Conservation (phyloP, 192 early-diverging fungal genomes). For the Helicostylum pulchrum region DNA sequence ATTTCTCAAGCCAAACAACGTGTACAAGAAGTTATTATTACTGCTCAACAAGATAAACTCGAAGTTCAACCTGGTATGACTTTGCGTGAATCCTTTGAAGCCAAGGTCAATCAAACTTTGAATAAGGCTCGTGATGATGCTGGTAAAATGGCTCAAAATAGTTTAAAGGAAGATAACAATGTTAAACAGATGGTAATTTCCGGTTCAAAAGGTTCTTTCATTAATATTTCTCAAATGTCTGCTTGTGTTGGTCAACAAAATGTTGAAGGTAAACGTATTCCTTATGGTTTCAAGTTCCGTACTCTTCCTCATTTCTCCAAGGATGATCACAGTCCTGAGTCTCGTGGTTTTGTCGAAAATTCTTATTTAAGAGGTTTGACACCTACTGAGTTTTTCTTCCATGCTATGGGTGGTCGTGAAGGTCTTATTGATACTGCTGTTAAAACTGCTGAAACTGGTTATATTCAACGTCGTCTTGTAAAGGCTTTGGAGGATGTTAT, state of each 20-base stretch:
- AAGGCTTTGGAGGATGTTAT: slow-evolving; percentile 95
- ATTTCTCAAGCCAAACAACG: slow-evolving; percentile 59
- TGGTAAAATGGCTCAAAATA: slow-evolving; percentile 64
- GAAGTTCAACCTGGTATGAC: slow-evolving; percentile 82
- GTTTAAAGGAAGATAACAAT: slow-evolving; percentile 88
- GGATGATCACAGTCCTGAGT: slow-evolving; percentile 84
- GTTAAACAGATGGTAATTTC: slow-evolving; percentile 99
- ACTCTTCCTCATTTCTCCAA: slow-evolving; percentile 91
- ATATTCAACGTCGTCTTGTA: slow-evolving; percentile 98
- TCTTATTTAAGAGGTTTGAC: slow-evolving; percentile 98
- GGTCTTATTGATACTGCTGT: slow-evolving; percentile 99
- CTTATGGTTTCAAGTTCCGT: slow-evolving; percentile 97
- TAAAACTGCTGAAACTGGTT: slow-evolving; percentile 98
- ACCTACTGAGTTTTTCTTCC: slow-evolving; percentile 90
- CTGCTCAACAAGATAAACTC: slow-evolving; percentile 81
- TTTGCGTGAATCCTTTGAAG: slow-evolving; percentile 86
- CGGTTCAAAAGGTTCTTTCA: slow-evolving; percentile 94
- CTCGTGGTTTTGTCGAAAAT: slow-evolving; percentile 95
- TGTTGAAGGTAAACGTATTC: slow-evolving; percentile 96
- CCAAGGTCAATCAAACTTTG: slow-evolving; percentile 77
- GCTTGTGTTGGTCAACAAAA: slow-evolving; percentile 97
- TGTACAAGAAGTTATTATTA: slow-evolving; percentile 81
- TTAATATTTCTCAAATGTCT: slow-evolving; percentile 97
- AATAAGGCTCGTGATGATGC: slow-evolving; percentile 70
- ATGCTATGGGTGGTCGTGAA: slow-evolving; percentile 99